Evolutionary conservation across 106 monocot genomes (phyloP).

Genomic region (Dendrobium chrysotoxum): DNA sequence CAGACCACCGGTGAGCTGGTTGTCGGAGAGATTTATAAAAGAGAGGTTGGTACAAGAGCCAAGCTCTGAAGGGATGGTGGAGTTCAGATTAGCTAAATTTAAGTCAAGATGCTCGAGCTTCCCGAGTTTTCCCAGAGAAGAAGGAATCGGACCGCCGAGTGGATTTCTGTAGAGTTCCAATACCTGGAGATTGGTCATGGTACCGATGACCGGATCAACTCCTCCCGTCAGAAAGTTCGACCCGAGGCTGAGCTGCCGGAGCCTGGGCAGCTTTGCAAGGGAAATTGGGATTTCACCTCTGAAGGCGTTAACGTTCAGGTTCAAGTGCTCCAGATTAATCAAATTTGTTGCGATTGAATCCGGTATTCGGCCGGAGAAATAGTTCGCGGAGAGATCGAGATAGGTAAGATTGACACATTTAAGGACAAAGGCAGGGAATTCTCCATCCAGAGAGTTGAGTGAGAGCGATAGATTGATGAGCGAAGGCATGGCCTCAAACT

Average conservation of each 20-base stretch:
- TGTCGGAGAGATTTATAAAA: conserved; percentile 67
- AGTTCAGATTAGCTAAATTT: conserved; percentile 73
- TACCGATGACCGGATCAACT: conserved; percentile 49
- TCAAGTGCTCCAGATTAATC: conserved; percentile 38
- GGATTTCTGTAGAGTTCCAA: conserved; percentile 75
- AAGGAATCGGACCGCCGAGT: conserved; percentile 58
- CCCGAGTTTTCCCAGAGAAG: conserved; percentile 35
- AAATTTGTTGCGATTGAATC: conserved; percentile 19
- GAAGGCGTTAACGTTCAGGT: conserved; percentile 49
- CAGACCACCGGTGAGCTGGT: conserved; percentile 56
- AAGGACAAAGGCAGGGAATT: conserved; percentile 49
- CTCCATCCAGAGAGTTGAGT: conserved; percentile 43
- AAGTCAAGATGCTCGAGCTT: conserved; percentile 52
- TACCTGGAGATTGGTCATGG: conserved; percentile 37
- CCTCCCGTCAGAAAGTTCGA: conserved; percentile 38
- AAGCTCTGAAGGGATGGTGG: conserved; percentile 59
- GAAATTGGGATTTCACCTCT: conserved; percentile 37
- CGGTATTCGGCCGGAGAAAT: conserved; percentile 71
- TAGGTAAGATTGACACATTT: conserved; percentile 66
- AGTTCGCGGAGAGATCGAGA: conserved; percentile 48
- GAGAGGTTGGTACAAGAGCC: conserved; percentile 37
- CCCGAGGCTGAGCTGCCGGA: conserved; percentile 39
- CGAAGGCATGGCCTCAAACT: conserved; percentile 43
- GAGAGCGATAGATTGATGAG: conserved; percentile 32
- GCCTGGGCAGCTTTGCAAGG: conserved; percentile 27